phyloP scores from a whole-genome alignment of 2,329 filamentous ascomycete species.

The Aspergillus spinulosporus region DNA sequence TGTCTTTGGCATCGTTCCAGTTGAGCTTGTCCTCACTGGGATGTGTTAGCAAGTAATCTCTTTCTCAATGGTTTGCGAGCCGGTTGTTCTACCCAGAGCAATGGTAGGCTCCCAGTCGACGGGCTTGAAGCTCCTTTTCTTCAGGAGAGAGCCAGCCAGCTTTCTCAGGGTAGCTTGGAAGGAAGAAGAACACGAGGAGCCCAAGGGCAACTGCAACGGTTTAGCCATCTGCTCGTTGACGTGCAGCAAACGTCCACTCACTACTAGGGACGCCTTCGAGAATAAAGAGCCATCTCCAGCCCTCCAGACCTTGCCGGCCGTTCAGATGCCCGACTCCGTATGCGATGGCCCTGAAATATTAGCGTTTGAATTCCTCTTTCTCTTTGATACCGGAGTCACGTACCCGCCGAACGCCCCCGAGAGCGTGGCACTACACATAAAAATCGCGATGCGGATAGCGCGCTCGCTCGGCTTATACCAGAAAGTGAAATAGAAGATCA shows the following conservation, averaged over 20 bases:
- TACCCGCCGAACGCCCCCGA: slow-evolving; percentile 10
- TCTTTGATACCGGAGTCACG: not conserved
- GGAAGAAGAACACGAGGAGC: slow-evolving; percentile 15
- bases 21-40: slow-evolving; percentile 9
- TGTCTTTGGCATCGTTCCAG: slow-evolving; percentile 12
- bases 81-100: not conserved
- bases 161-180: slow-evolving; percentile 25
- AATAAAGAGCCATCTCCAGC: slow-evolving; percentile 14
- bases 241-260: not conserved
- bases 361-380: not conserved
- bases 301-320: slow-evolving; percentile 2
- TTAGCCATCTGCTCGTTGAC: not conserved
- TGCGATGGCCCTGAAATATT: slow-evolving; percentile 5
- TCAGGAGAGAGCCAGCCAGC: slow-evolving; percentile 20
- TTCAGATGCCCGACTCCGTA: slow-evolving; percentile 14
- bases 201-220: not conserved
- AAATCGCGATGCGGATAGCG: slow-evolving; percentile 25
- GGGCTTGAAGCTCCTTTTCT: slow-evolving; percentile 13
- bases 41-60: not conserved
- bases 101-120: not conserved
- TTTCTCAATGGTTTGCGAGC: not conserved
- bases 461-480: slow-evolving; percentile 40
- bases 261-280: slow-evolving; percentile 11
- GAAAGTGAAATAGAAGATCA: slow-evolving; percentile 35
- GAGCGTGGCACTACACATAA: slow-evolving; percentile 12